phyloP scores from a whole-genome alignment of 2,329 filamentous ascomycete genomes.

The Fusarium foetens region DNA sequence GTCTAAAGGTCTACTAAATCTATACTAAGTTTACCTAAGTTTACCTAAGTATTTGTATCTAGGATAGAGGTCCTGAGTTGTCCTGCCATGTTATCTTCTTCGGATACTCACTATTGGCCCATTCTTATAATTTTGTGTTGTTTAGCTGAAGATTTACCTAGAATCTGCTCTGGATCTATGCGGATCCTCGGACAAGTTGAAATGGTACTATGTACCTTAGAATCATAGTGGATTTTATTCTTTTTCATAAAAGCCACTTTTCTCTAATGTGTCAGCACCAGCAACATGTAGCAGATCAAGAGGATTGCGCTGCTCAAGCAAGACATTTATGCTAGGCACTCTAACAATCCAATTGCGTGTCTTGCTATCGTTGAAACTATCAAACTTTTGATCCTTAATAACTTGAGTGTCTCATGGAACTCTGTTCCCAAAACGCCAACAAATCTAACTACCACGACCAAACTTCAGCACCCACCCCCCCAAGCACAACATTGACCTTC shows the following conservation, averaged over 20 bases:
- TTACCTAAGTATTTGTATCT: not conserved
- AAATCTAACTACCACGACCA: constrained; percentile 34
- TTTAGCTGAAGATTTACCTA: not conserved
- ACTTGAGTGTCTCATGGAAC: too few relatives aligned
- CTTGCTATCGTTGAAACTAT: not conserved
- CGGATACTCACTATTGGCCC: not conserved
- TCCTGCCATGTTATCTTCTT: not conserved
- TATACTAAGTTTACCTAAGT: not conserved
- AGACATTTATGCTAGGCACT: not conserved
- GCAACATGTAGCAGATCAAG: not conserved
- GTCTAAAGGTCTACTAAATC: not conserved
- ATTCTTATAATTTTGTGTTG: not conserved
- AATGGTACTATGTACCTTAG: not conserved
- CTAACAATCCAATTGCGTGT: not conserved
- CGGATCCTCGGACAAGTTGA: not conserved
- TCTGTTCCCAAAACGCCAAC: not conserved
- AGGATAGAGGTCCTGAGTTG: not conserved
- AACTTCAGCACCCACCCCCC: constrained; percentile 40
- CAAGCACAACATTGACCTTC: constrained; percentile 33
- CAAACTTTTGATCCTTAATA: not conserved
- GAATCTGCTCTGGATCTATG: not conserved
- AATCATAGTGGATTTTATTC: not conserved
- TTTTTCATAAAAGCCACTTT: not conserved
- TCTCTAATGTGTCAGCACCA: not conserved
- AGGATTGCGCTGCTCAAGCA: not conserved